A percentile compares a stretch with the other conserved stretches of the same genome.
These are phyloP conservation scores for Alternaria ventricosa DNA, from an alignment of 2,329 filamentous ascomycete genomes.

Conservation along the genomic window DNA sequence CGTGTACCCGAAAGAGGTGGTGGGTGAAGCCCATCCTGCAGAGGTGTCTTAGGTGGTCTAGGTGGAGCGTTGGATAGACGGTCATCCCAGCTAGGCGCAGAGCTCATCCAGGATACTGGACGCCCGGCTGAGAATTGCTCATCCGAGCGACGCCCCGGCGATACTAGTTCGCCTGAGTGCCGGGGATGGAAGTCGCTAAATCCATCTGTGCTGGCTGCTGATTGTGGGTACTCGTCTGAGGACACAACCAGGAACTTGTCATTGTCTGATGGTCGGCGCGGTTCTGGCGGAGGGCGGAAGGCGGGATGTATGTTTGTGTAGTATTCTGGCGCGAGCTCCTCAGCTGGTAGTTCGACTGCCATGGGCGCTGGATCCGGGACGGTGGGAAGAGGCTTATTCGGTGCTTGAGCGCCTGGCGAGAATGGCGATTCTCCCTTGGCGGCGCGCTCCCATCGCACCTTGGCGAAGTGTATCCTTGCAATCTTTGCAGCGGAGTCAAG, in stretches of 20 bases:
- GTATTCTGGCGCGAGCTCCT: constrained; percentile 53
- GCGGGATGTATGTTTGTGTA: constrained; percentile 31
- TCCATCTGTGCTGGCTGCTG: constrained; percentile 45
- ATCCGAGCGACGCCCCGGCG: constrained; percentile 46
- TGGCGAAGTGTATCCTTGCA: constrained; percentile 81
- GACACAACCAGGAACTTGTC: constrained; percentile 65
- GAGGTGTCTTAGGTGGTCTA: constrained; percentile 50
- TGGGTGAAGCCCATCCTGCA: constrained; percentile 34
- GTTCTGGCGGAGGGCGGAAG: constrained; percentile 45
- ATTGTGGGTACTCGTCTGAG: constrained; percentile 63
- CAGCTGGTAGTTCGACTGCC: constrained; percentile 67
- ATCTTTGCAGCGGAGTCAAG: constrained; percentile 79
- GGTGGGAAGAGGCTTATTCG: constrained; percentile 43
- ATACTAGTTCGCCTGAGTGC: constrained; percentile 70
- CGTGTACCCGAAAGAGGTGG: constrained; percentile 25
- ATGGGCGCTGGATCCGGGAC: constrained; percentile 53
- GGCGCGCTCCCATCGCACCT: constrained; percentile 67
- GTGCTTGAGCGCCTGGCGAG: constrained; percentile 27
- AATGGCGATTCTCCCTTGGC: constrained; percentile 41
- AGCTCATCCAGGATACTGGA: constrained; percentile 33
- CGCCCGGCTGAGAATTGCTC: constrained; percentile 37
- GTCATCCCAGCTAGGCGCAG: constrained; percentile 37
- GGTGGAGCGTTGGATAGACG: constrained; percentile 40
- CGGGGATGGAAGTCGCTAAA: constrained; percentile 36
- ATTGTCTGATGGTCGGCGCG: constrained; percentile 29